phyloP scores from a whole-genome alignment of 305 asterid species.

The Caryopteris hybrid region DNA sequence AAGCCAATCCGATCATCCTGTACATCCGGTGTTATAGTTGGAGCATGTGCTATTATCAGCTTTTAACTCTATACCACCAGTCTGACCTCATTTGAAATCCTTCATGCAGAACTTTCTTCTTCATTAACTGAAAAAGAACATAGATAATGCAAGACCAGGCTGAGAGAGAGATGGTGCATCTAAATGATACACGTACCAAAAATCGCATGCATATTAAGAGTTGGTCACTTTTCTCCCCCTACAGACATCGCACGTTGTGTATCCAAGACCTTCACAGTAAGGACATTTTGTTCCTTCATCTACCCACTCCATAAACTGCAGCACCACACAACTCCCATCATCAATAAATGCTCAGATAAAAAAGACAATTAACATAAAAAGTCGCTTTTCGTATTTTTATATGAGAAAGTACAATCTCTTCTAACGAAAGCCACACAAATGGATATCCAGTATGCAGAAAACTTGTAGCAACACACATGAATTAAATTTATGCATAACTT shows the following conservation, averaged over 20 bases:
- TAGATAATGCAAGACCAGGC: no score
- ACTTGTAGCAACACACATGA: no score
- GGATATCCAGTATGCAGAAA: no score
- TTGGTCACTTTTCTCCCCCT: conserved; percentile 35
- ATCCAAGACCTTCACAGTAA: conserved; percentile 78
- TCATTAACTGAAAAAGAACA: not conserved
- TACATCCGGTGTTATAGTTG: not conserved
- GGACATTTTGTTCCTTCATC: conserved; percentile 87
- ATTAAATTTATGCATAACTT: no score
- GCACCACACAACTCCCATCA: conserved; percentile 26
- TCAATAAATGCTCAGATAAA: not conserved
- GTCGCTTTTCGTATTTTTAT: no score
- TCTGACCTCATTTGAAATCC: not conserved
- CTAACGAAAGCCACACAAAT: no score
- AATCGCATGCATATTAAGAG: conserved; percentile 17
- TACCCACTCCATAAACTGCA: conserved; percentile 92
- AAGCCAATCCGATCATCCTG: not conserved
- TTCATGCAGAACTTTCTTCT: not conserved
- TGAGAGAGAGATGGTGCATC: no score
- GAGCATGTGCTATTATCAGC: not conserved
- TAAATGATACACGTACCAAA: not conserved
- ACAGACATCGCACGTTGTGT: conserved; percentile 60
- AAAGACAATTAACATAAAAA: no score
- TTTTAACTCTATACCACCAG: not conserved
- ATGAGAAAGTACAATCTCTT: no score